Evolutionary conservation across 2,329 filamentous ascomycete species (phyloP).

Genomic region (Thermoascus crustaceus): DNA sequence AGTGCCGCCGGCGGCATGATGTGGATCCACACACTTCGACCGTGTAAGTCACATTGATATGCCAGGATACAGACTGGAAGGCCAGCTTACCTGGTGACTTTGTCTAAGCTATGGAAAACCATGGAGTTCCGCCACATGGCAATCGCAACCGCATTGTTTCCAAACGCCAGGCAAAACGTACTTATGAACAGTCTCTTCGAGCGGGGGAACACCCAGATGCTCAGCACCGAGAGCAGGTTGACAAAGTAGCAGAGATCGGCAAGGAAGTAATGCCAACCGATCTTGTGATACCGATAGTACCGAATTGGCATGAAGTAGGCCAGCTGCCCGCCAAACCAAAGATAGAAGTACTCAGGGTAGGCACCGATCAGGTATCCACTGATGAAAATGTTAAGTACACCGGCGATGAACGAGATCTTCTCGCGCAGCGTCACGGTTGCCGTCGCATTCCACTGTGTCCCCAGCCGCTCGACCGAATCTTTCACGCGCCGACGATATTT

Average conservation of each 20-base stretch:
- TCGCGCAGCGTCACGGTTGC: slow-evolving; percentile 82
- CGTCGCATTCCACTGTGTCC: slow-evolving; percentile 78
- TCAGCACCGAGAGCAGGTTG: slow-evolving; percentile 74
- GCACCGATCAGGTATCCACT: slow-evolving; percentile 89
- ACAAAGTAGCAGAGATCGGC: slow-evolving; percentile 98
- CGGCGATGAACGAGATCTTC: slow-evolving; percentile 92
- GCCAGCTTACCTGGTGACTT: slow-evolving; percentile 65
- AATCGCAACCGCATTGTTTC: slow-evolving; percentile 95
- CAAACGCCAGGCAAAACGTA: slow-evolving; percentile 84
- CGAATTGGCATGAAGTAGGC: slow-evolving; percentile 96
- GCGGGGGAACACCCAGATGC: slow-evolving; percentile 80
- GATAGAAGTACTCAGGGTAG: slow-evolving; percentile 74
- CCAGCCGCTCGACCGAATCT: slow-evolving; percentile 77
- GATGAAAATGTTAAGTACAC: slow-evolving; percentile 94
- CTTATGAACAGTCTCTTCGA: slow-evolving; percentile 90
- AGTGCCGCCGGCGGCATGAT: slow-evolving; percentile 96
- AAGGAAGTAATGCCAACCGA: slow-evolving; percentile 93
- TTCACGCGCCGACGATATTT: slow-evolving; percentile 85
- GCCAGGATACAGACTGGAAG: background rate
- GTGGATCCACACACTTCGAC: slow-evolving; percentile 79
- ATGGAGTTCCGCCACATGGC: slow-evolving; percentile 99
- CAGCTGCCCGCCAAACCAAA: slow-evolving; percentile 85
- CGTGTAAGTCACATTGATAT: slow-evolving; percentile 5
- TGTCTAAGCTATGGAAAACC: slow-evolving; percentile 97
- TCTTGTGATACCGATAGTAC: slow-evolving; percentile 80